phyloP scores from a whole-genome alignment of 331 rosid genomes.

The Cydonia oblonga region DNA sequence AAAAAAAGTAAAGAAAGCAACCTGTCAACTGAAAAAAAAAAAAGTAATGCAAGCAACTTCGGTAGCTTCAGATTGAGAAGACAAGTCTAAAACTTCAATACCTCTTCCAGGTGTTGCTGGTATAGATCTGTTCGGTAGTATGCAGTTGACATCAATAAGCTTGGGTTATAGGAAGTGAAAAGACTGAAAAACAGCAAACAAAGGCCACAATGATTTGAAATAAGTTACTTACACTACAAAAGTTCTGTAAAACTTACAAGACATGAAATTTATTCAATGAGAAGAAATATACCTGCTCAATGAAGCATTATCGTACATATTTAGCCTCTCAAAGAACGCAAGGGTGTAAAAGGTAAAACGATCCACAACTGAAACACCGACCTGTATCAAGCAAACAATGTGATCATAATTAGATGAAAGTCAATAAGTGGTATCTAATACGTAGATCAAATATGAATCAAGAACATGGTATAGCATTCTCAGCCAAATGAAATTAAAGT shows the following conservation, averaged over 20 bases:
- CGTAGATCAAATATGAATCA: not conserved
- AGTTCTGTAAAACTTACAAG: not conserved
- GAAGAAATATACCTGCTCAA: slow-evolving; percentile 52
- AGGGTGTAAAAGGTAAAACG: slow-evolving; percentile 87
- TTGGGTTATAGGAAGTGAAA: slow-evolving; percentile 74
- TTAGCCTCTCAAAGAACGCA: slow-evolving; percentile 81
- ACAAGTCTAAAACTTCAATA: slow-evolving; percentile 12
- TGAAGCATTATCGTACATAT: slow-evolving; percentile 87
- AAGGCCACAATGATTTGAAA: not conserved
- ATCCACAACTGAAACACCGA: slow-evolving; percentile 94
- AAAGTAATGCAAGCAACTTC: not conserved
- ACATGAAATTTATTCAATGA: not conserved
- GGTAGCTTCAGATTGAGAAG: slow-evolving; percentile 3
- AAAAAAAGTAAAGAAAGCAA: not conserved
- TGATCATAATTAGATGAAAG: not conserved
- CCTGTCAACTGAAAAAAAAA: not conserved
- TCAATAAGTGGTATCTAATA: not conserved
- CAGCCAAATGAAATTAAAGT: not conserved
- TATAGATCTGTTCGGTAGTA: slow-evolving; percentile 70
- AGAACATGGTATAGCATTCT: slow-evolving; percentile 3
- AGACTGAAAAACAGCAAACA: slow-evolving; percentile 43
- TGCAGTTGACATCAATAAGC: slow-evolving; percentile 79
- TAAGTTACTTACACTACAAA: not conserved
- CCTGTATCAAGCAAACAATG: slow-evolving; percentile 28
- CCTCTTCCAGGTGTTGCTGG: slow-evolving; percentile 66